Conservation (phyloP, 2,329 filamentous ascomycete species). For the Aspergillus sp. region DNA sequence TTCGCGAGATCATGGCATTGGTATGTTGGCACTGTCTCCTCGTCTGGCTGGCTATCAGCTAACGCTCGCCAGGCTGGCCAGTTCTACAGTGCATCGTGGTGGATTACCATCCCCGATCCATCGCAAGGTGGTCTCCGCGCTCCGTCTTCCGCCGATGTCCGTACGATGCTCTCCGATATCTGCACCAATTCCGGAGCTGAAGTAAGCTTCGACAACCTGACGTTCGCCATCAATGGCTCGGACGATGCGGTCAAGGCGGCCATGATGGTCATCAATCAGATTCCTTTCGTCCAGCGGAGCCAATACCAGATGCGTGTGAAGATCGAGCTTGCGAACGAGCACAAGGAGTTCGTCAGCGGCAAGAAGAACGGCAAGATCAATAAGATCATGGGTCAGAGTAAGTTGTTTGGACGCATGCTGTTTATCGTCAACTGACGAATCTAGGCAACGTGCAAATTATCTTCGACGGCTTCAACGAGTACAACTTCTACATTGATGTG, state of each 20-base stretch:
- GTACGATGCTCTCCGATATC: constrained; percentile 87
- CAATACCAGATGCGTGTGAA: constrained; percentile 94
- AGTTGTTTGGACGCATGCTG: constrained; percentile 16
- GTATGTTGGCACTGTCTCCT: constrained; percentile 42
- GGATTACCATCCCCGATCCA: constrained; percentile 69
- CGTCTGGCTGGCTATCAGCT: constrained; percentile 2
- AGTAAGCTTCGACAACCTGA: constrained; percentile 85
- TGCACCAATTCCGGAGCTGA: constrained; percentile 95
- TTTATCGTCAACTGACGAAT: constrained; percentile 2
- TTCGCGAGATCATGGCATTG: constrained; percentile 89
- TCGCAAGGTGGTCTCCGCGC: constrained; percentile 49
- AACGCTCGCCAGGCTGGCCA: constrained; percentile 63
- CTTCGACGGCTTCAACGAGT: constrained; percentile 98
- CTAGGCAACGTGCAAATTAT: constrained; percentile 91
- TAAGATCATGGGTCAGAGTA: constrained; percentile 99
- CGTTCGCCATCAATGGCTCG: constrained; percentile 88
- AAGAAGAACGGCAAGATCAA: constrained; percentile 99
- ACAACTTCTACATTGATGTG: constrained; percentile 99
- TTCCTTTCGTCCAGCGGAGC: constrained; percentile 76
- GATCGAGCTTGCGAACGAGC: constrained; percentile 96
- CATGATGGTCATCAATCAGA: constrained; percentile 86
- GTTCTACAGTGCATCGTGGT: constrained; percentile 97
- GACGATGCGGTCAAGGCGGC: constrained; percentile 94
- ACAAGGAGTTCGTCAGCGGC: constrained; percentile 98
- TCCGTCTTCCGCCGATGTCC: constrained; percentile 60